These are phyloP conservation scores for Graphilbum ipis-grandicollis DNA, from an alignment of 2,329 filamentous ascomycete species.

Conservation along the genomic window DNA sequence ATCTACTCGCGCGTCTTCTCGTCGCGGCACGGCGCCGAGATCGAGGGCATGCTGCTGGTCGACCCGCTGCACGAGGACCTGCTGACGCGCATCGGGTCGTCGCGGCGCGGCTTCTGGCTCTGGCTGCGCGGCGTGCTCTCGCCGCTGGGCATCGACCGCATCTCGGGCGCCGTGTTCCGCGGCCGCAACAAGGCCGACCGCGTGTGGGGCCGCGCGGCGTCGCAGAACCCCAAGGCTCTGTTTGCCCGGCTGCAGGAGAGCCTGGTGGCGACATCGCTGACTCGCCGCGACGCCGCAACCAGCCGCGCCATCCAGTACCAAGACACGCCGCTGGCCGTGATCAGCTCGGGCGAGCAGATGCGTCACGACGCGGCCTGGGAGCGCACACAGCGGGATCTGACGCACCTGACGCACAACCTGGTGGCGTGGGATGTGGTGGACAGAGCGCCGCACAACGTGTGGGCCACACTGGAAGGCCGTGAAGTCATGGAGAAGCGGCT, in stretches of 20 bases:
- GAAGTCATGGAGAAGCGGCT: slow-evolving; percentile 64
- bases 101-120: slow-evolving; percentile 61
- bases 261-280: slow-evolving; percentile 69
- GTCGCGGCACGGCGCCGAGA: slow-evolving; percentile 56
- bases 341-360: slow-evolving; percentile 65
- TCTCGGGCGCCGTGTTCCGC: slow-evolving; percentile 65
- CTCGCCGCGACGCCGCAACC: slow-evolving; percentile 63
- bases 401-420: slow-evolving; percentile 61
- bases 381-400: slow-evolving; percentile 69
- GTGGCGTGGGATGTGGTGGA: slow-evolving; percentile 75
- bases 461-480: slow-evolving; percentile 58
- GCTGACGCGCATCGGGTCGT: slow-evolving; percentile 46
- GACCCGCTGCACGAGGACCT: slow-evolving; percentile 83
- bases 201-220: slow-evolving; percentile 62
- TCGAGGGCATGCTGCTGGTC: slow-evolving; percentile 68
- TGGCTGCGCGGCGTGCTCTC: slow-evolving; percentile 79
- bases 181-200: slow-evolving; percentile 70
- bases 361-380: slow-evolving; percentile 57
- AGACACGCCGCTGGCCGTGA: slow-evolving; percentile 59
- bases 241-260: slow-evolving; percentile 89
- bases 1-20: slow-evolving; percentile 87
- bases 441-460: slow-evolving; percentile 72
- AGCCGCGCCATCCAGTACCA: slow-evolving; percentile 63
- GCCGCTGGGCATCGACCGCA: slow-evolving; percentile 67
- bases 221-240: slow-evolving; percentile 68